These are phyloP conservation scores for Rhodotorula sp. DNA, from an alignment of 1,284 basidiomycete genomes.

Conservation along the genomic window DNA sequence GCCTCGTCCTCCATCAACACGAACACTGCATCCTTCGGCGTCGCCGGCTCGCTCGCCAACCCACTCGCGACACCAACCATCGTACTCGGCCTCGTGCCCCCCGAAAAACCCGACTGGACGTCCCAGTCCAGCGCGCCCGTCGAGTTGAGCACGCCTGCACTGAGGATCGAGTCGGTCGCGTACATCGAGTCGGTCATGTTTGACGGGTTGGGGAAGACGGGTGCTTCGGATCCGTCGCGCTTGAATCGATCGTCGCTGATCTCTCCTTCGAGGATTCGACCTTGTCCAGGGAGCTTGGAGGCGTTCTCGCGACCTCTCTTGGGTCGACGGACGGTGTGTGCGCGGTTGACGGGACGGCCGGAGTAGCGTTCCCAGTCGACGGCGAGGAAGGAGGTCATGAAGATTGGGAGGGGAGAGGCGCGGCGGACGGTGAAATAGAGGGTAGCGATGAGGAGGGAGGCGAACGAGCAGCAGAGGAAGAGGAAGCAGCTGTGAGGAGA, in stretches of 20 bases:
- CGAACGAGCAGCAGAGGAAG: conserved; percentile 21
- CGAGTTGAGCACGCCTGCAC: neutral
- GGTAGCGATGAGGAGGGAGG: conserved; percentile 35
- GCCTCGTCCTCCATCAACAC: conserved; percentile 21
- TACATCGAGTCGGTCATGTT: conserved; percentile 2
- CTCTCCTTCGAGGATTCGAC: neutral
- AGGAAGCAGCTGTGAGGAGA: conserved; percentile 24
- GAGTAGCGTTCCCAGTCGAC: conserved; percentile 38
- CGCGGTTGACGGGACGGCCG: conserved; percentile 28
- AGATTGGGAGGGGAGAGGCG: conserved; percentile 18
- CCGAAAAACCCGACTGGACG: neutral
- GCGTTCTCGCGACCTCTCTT: neutral
- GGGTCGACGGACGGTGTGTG: conserved; percentile 15
- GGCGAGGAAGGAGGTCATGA: conserved; percentile 29
- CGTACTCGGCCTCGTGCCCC: neutral
- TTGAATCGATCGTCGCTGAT: neutral
- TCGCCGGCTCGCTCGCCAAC: neutral
- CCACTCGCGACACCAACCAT: neutral
- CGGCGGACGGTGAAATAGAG: conserved; percentile 36
- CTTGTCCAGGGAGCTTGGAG: neutral
- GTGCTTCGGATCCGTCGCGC: neutral
- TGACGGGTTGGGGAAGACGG: neutral
- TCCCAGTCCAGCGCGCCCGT: conserved; percentile 16
- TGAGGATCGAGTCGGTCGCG: conserved; percentile 2
- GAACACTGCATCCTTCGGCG: conserved; percentile 14